Evolutionary conservation across 768 basidiomycete species (phyloP).

Genomic region (Trametes maxima): DNA sequence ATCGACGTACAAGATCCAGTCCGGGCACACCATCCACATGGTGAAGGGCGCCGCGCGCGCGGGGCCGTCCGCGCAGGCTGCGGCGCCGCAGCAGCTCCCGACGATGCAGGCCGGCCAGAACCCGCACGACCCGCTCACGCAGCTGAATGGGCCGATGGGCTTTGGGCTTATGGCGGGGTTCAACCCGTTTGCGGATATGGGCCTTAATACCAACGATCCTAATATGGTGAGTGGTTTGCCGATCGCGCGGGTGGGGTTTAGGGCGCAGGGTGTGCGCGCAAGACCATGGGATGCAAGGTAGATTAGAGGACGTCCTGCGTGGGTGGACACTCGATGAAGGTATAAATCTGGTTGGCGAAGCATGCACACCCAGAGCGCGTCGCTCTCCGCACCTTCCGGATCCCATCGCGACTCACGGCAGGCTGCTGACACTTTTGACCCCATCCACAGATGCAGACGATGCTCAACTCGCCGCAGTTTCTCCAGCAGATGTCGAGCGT

Average conservation of each 20-base stretch:
- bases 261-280: no score
- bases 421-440: not conserved
- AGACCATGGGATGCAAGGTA: not conserved
- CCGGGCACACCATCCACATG: constrained; percentile 89
- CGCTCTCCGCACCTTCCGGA: no score
- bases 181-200: constrained; percentile 93
- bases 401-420: no score
- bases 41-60: constrained; percentile 78
- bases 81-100: constrained; percentile 64
- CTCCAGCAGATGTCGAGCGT: constrained; percentile 84
- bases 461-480: constrained; percentile 87
- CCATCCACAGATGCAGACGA: constrained; percentile 63
- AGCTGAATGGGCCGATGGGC: constrained; percentile 75
- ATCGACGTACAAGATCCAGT: constrained; percentile 87
- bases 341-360: no score
- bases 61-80: constrained; percentile 39
- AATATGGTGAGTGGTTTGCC: constrained; percentile 70
- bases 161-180: constrained; percentile 82
- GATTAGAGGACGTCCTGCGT: not conserved
- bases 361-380: no score
- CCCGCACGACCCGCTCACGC: constrained; percentile 82
- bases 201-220: constrained; percentile 88
- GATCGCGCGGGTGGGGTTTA: not conserved
- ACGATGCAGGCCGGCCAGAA: constrained; percentile 93
- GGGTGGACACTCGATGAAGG: no score